Evolutionary conservation across 306 rosid genomes (phyloP).

Genomic region (Pachyrhizus erosus): DNA sequence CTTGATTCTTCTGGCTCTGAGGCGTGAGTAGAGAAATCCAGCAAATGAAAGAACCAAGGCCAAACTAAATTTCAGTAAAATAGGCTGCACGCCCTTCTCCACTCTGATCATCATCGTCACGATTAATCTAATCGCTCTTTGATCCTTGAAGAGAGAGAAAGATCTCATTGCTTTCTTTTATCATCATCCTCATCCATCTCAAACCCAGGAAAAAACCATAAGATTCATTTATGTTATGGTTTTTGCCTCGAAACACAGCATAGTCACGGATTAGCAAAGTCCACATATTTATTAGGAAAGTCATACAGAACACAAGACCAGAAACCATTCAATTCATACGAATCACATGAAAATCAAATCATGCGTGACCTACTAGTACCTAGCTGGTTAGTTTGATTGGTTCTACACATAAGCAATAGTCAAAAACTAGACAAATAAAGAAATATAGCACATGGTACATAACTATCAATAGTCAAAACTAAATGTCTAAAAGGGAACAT

Average conservation of each 20-base stretch:
- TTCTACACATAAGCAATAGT: neutral
- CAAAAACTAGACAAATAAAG: neutral
- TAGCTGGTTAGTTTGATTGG: neutral
- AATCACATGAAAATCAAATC: neutral
- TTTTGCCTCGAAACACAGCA: conserved; percentile 22
- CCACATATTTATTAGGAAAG: neutral
- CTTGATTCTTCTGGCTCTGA: conserved; percentile 53
- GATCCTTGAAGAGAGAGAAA: conserved; percentile 26
- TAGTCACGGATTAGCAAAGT: conserved; percentile 16
- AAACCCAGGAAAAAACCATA: conserved; percentile 39
- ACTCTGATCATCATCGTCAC: conserved; percentile 44
- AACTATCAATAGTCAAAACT: neutral
- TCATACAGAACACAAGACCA: neutral
- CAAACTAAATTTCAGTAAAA: conserved; percentile 69
- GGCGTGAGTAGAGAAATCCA: conserved; percentile 66
- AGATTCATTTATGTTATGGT: conserved; percentile 17
- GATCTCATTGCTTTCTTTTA: conserved; percentile 46
- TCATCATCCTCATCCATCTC: conserved; percentile 74
- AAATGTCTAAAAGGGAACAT: neutral
- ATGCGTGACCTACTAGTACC: neutral
- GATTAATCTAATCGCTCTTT: conserved; percentile 18
- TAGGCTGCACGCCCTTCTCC: conserved; percentile 61
- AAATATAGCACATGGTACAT: neutral
- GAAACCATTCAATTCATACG: conserved; percentile 22
- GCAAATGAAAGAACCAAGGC: conserved; percentile 82